Percentiles rank a stretch among this genome's conserved stretches.
Conservation (phyloP, 129 eudicot species). For the Calendula officinalis region DNA sequence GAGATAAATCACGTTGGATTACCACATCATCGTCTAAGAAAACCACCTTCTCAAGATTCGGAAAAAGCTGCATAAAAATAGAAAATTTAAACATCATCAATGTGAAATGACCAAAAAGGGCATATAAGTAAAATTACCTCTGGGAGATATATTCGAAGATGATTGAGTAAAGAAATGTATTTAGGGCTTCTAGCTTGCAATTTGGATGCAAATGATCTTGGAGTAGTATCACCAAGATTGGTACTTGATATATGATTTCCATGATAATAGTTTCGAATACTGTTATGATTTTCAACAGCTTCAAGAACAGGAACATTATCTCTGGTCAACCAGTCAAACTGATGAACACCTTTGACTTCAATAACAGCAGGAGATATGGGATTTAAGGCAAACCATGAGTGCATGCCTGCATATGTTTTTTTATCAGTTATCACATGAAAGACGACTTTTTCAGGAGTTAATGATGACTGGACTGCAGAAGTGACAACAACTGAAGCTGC, state of each 20-base stretch:
- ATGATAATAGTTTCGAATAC: slow-evolving; percentile 75
- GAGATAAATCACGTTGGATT: slow-evolving; percentile 84
- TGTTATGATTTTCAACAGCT: slow-evolving; percentile 86
- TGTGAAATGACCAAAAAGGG: slow-evolving; percentile 22
- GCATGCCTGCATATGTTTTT: slow-evolving; percentile 99
- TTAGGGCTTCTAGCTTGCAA: slow-evolving; percentile 98
- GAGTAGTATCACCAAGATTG: slow-evolving; percentile 67
- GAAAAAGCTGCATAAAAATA: slow-evolving; percentile 74
- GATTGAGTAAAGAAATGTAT: slow-evolving; percentile 94
- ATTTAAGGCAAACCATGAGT: slow-evolving; percentile 96
- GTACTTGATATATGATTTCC: slow-evolving; percentile 82
- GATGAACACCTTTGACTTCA: slow-evolving; percentile 99
- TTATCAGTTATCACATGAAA: slow-evolving; percentile 96
- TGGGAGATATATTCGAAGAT: slow-evolving; percentile 97
- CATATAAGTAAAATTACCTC: slow-evolving; percentile 54
- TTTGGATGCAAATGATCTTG: slow-evolving; percentile 82
- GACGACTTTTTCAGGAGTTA: slow-evolving; percentile 70
- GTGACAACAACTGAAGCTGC: slow-evolving; percentile 97
- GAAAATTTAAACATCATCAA: slow-evolving; percentile 18
- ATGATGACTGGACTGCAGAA: slow-evolving; percentile 82
- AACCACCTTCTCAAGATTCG: slow-evolving; percentile 94
- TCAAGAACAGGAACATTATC: slow-evolving; percentile 98
- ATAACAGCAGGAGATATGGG: slow-evolving; percentile 80
- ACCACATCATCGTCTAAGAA: slow-evolving; percentile 96
- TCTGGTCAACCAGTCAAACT: slow-evolving; percentile 98